phyloP scores from a whole-genome alignment of 2,329 filamentous ascomycete species.

The Blastomyces gilchristii region DNA sequence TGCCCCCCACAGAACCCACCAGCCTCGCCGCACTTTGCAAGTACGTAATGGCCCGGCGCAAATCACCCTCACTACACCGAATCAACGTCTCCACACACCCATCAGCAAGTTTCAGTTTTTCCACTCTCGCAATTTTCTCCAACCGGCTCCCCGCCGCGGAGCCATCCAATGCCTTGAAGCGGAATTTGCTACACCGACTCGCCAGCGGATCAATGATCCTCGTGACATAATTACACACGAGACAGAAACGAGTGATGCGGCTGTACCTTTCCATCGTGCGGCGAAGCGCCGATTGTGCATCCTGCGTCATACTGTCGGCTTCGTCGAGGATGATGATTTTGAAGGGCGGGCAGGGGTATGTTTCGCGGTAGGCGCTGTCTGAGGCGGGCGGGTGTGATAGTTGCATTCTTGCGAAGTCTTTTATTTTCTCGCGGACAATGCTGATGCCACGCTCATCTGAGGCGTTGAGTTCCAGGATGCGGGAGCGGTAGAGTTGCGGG shows the following conservation, averaged over 20 bases:
- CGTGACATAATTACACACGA: slow-evolving; percentile 98
- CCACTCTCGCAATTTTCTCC: slow-evolving; percentile 68
- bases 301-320: slow-evolving; percentile 97
- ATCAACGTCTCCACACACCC: slow-evolving; percentile 79
- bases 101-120: slow-evolving; percentile 64
- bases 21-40: slow-evolving; percentile 87
- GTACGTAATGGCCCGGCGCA: slow-evolving; percentile 93
- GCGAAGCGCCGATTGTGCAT: slow-evolving; percentile 83
- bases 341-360: slow-evolving; percentile 91
- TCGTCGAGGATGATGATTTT: slow-evolving; percentile 99
- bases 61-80: slow-evolving; percentile 79
- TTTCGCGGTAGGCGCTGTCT: slow-evolving; percentile 50
- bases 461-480: slow-evolving; percentile 97
- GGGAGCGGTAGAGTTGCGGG: slow-evolving; percentile 80
- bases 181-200: slow-evolving; percentile 87
- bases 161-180: slow-evolving; percentile 92
- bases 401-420: slow-evolving; percentile 94
- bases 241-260: slow-evolving; percentile 91
- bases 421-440: slow-evolving; percentile 96
- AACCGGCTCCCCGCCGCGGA: slow-evolving; percentile 70
- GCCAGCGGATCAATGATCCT: slow-evolving; percentile 95
- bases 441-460: slow-evolving; percentile 97
- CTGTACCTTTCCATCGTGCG: slow-evolving; percentile 98
- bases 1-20: slow-evolving; percentile 53
- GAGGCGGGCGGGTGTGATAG: slow-evolving; percentile 67